Evolutionary conservation across 352 stramenopile species (phyloP), one percentile per base, ranked within the genome.

Genomic region (Pythium phragmitis): DNA sequence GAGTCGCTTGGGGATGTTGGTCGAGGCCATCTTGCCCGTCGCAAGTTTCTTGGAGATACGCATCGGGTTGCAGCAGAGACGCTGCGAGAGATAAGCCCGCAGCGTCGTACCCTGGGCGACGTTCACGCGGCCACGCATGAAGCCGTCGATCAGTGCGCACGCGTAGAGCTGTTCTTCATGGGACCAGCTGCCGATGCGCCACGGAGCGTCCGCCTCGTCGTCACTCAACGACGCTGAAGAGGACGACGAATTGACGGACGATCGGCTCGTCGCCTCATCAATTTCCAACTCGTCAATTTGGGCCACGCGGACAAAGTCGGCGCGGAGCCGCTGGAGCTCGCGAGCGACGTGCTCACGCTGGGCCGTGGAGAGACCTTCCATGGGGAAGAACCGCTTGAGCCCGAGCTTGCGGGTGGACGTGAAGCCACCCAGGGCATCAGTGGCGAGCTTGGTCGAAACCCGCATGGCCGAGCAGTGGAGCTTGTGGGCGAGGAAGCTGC

Each of bases 151-250:
- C 28, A 74, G 45, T 28, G 53, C 64, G 11, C 59, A 43, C 26
- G 67, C 45, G 46, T 87, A 95, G 42, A 91, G 76, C 71, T 95
- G 76, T 73, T 77, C 70, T 45, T 76, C 70, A 9, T 66, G 60
- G n/a, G 68, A 70, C 67, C 61, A 71, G 45, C 67, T 63, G 5
- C 67, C 67, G 3, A 59, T 30, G 3, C 67, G 55, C 28, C 30
- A 51, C 33, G 56, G 43, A 4, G 19, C 56, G 5, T 55, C 45
- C 2, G n/a, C 28, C 33, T 57, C 51, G 17, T 48, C 34, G 9
- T 58, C 52, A 12, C 8, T 58, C 30, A 6, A 28, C 43, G 43
- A 19, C 16, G 19, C 30, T 17, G 28, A 43, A 4, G 50, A 57
- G 14, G 50, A 33, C 30, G 48, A 16, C 26, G 13, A 7, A 5